Conservation (phyloP, 306 rosid species). For the Cicer pinnatifidum region DNA sequence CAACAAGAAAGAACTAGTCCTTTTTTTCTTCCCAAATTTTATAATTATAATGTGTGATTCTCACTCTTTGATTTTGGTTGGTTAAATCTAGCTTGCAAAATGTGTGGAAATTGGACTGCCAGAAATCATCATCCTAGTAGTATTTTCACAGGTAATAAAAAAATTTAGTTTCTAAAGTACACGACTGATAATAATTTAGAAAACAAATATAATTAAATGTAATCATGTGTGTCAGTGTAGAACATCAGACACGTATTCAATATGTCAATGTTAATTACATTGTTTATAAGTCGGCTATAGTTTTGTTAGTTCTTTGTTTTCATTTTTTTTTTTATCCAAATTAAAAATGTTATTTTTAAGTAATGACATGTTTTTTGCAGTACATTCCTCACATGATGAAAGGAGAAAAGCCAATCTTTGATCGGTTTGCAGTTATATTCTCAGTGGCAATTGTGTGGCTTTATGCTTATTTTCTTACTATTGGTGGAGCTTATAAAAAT, state of each 20-base stretch:
- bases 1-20: conserved; percentile 2
- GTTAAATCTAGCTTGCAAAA: conserved; percentile 46
- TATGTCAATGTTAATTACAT: no score
- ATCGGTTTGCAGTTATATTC: conserved; percentile 49
- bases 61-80: background rate
- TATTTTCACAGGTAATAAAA: conserved; percentile 51
- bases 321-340: background rate
- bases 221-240: no score
- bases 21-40: conserved; percentile 34
- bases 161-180: background rate
- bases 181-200: no score
- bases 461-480: conserved; percentile 51
- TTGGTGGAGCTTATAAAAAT: conserved; percentile 50
- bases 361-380: conserved; percentile 33
- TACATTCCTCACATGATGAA: conserved; percentile 52
- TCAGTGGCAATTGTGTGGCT: conserved; percentile 49
- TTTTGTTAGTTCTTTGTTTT: background rate
- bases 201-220: no score
- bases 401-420: conserved; percentile 48
- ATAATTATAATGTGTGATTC: conserved; percentile 12
- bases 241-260: no score
- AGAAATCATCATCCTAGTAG: conserved; percentile 72
- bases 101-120: conserved; percentile 96
- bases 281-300: background rate
- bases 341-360: background rate